phyloP scores from a whole-genome alignment of 768 basidiomycete species.

The Suillus paluster region DNA sequence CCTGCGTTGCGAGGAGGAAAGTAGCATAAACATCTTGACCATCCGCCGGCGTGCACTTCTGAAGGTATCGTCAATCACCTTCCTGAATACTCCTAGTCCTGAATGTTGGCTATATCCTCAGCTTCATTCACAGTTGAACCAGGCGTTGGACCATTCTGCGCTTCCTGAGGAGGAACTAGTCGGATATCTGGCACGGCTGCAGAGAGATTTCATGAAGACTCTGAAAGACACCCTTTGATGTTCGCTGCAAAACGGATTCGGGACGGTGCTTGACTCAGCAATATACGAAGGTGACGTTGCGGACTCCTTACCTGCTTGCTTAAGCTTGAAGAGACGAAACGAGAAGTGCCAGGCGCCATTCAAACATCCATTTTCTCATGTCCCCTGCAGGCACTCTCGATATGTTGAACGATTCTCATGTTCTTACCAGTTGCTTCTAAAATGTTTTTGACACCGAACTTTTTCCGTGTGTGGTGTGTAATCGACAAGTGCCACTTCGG shows the following conservation, averaged over 20 bases:
- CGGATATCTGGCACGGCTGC: constrained; percentile 68
- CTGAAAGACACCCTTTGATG: constrained; percentile 43
- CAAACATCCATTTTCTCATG: background rate
- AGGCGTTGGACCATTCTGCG: constrained; percentile 73
- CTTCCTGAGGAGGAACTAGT: constrained; percentile 74
- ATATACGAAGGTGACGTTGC: background rate
- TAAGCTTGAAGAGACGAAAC: background rate
- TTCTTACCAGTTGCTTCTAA: background rate
- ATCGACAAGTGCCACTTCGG: background rate
- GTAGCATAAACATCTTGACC: constrained; percentile 61
- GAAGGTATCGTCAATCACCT: constrained; percentile 48
- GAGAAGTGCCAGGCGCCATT: background rate
- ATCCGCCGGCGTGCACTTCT: constrained; percentile 70
- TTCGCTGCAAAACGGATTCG: background rate
- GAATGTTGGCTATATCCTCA: constrained; percentile 30
- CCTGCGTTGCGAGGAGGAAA: constrained; percentile 59
- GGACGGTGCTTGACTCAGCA: background rate
- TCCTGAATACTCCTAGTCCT: background rate
- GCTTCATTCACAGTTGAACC: constrained; percentile 76
- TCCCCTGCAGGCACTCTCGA: background rate
- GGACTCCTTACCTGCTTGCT: background rate
- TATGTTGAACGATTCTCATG: background rate
- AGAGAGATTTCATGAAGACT: constrained; percentile 68
- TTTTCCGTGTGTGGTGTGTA: background rate
- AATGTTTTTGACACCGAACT: background rate